A percentile compares a stretch with the other conserved stretches of the same genome.
Conservation (phyloP, 371 early-diverging fungal species). For the Basidiobolus heterosporus region DNA sequence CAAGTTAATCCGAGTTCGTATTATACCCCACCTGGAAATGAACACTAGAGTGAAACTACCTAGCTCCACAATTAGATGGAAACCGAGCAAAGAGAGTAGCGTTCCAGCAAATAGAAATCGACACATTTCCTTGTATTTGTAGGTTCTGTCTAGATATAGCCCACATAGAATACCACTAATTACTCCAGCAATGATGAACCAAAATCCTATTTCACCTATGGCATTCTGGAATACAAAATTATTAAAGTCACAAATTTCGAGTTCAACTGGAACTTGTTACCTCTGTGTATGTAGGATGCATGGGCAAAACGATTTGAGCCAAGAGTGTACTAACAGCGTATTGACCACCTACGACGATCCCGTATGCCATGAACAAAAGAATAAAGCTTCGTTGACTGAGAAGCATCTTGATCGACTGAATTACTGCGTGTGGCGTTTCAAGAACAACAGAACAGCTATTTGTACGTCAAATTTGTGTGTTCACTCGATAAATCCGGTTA, state of each 20-base stretch:
- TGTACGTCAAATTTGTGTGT: background rate
- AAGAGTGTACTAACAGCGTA: slow-evolving; percentile 26
- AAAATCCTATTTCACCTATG: slow-evolving; percentile 22
- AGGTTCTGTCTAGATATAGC: slow-evolving; percentile 20
- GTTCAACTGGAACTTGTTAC: no score
- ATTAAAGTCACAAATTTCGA: background rate
- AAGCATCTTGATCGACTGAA: slow-evolving; percentile 7
- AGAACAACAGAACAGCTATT: background rate
- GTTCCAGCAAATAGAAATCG: slow-evolving; percentile 11
- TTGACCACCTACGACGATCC: slow-evolving; percentile 26
- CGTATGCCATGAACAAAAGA: slow-evolving; percentile 18
- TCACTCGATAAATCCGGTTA: background rate
- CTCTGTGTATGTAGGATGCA: slow-evolving; percentile 17
- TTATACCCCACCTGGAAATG: slow-evolving; percentile 14
- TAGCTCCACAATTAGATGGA: slow-evolving; percentile 13
- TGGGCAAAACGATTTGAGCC: slow-evolving; percentile 25
- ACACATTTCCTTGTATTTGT: slow-evolving; percentile 16
- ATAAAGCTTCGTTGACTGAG: slow-evolving; percentile 9
- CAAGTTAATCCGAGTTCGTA: background rate
- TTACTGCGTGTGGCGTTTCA: slow-evolving; percentile 10
- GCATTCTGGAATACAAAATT: slow-evolving; percentile 2
- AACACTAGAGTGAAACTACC: slow-evolving; percentile 12
- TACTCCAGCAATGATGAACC: slow-evolving; percentile 22
- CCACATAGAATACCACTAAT: slow-evolving; percentile 22
- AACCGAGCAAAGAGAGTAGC: slow-evolving; percentile 10